Base-by-base conservation (phyloP, 2,329 filamentous ascomycete species). In the Raffaelea albimanens region DNA sequence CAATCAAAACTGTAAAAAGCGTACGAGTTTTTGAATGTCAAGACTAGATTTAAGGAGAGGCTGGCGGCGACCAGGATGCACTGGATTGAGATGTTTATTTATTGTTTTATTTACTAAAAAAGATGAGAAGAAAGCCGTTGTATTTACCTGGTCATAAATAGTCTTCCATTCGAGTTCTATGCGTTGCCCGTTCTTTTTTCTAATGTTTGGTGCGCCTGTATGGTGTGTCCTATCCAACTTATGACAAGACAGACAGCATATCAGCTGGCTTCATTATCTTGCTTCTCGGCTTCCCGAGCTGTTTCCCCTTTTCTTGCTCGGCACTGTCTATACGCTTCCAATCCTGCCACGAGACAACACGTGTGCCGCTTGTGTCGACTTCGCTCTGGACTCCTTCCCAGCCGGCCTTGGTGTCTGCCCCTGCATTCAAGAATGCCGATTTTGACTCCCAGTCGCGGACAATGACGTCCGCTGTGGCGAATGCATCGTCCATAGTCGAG, bases 401-500 rank as follows among this genome's bases (percentile, higher is more conserved):
- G 1, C 90, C 91, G 44, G 58, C 55, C n/a, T 51, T 47, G 10
- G 23, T 29, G 10, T 46, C 45, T 3, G 39, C 43, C 53, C 10
- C 53, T 52, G 19, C 58, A 51, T 29, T 29, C 1, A 75, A 57
- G 47, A 79, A 77, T 1, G 58, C 52, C 2, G 55, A 57, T 2
- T 65, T 64, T 1, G 66, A 59, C 16, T 61, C 55, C 84, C 88
- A 91, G 60, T 98, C 93, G n/a, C 76, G 68, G 1, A 78, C 78
- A 52, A 98, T 85, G 3, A 84, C 80, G 60, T 96, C 90, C 1
- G 82, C 93, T 1, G 89, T 95, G 9, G 78, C 76, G 58, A 97
- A 98, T 0, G 93, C 91, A 62, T 98, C 93, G 50, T 85, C 80
- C 88, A 98, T 95, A 0, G 93, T 98, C 25, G 84, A 89, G 1